Percentiles rank a stretch among this genome's conserved stretches.
Conservation (phyloP, 768 basidiomycete genomes). For the Agaricus sinodeliciosus region DNA sequence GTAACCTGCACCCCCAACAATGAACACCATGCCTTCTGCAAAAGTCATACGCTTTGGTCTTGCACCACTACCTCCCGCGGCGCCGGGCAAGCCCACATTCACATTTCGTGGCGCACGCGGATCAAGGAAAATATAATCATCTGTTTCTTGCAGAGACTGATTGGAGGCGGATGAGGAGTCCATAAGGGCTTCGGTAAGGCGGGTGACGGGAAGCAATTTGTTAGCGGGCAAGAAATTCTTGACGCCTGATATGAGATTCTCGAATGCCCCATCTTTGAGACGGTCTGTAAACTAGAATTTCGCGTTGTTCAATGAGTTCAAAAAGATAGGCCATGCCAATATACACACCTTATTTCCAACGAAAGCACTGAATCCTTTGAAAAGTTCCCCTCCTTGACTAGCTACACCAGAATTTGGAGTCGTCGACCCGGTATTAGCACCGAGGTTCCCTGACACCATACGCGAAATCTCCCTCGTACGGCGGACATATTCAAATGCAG, state of each 20-base stretch:
- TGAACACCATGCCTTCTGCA: slow-evolving; percentile 82
- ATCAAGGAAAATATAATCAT: slow-evolving; percentile 93
- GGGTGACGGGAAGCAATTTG: slow-evolving; percentile 88
- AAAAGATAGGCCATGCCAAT: neutral
- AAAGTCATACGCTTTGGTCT: slow-evolving; percentile 65
- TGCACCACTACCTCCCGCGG: slow-evolving; percentile 37
- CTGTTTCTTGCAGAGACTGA: slow-evolving; percentile 92
- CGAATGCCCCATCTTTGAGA: slow-evolving; percentile 91
- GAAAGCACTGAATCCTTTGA: slow-evolving; percentile 83
- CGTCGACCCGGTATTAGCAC: slow-evolving; percentile 18
- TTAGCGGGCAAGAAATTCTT: slow-evolving; percentile 96
- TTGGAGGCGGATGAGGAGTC: slow-evolving; percentile 92
- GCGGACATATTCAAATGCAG: slow-evolving; percentile 90
- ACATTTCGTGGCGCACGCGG: slow-evolving; percentile 70
- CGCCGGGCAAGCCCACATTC: slow-evolving; percentile 46
- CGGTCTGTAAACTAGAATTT: slow-evolving; percentile 75
- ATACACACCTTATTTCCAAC: slow-evolving; percentile 76
- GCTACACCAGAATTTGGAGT: slow-evolving; percentile 60
- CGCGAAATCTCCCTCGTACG: slow-evolving; percentile 85
- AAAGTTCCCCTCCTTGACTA: slow-evolving; percentile 78
- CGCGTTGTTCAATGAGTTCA: neutral
- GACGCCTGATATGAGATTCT: slow-evolving; percentile 95
- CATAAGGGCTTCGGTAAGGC: slow-evolving; percentile 94
- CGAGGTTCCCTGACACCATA: slow-evolving; percentile 66
- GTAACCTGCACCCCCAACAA: slow-evolving; percentile 95